Evolutionary conservation across 805 yeast species (phyloP).

Genomic region (Kuraishia borneana): DNA sequence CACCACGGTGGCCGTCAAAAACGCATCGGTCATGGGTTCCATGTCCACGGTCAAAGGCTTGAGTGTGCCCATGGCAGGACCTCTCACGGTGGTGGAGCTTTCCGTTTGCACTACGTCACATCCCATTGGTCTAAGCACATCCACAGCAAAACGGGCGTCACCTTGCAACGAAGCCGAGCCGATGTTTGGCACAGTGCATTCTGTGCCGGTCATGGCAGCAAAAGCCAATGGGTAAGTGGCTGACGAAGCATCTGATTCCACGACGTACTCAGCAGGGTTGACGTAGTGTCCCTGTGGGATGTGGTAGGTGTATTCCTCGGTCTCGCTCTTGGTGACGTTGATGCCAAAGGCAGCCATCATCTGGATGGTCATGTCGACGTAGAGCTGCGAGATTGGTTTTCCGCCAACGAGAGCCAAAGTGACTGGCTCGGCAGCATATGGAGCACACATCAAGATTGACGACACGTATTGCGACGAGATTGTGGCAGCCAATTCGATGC

Average conservation of each 20-base stretch:
- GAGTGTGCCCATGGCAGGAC: constrained; percentile 64
- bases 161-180: constrained; percentile 91
- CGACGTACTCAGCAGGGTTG: constrained; percentile 76
- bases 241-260: constrained; percentile 95
- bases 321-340: constrained; percentile 51
- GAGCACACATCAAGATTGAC: constrained; percentile 94
- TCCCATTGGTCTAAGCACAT: constrained; percentile 92
- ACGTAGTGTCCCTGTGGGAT: constrained; percentile 76
- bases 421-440: constrained; percentile 83
- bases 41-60: constrained; percentile 77
- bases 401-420: constrained; percentile 89
- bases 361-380: constrained; percentile 93
- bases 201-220: constrained; percentile 92
- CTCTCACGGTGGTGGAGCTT: constrained; percentile 83
- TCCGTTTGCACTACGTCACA: constrained; percentile 77
- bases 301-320: constrained; percentile 76
- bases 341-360: constrained; percentile 93
- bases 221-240: constrained; percentile 97
- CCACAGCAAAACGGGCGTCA: constrained; percentile 92
- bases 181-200: constrained; percentile 88
- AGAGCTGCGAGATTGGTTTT: constrained; percentile 90
- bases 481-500: constrained; percentile 89
- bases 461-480: constrained; percentile 97
- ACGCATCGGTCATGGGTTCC: constrained; percentile 99
- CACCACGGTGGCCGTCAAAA: constrained; percentile 90